phyloP scores from a whole-genome alignment of 2,329 filamentous ascomycete species.

The Aureobasidium sp. region DNA sequence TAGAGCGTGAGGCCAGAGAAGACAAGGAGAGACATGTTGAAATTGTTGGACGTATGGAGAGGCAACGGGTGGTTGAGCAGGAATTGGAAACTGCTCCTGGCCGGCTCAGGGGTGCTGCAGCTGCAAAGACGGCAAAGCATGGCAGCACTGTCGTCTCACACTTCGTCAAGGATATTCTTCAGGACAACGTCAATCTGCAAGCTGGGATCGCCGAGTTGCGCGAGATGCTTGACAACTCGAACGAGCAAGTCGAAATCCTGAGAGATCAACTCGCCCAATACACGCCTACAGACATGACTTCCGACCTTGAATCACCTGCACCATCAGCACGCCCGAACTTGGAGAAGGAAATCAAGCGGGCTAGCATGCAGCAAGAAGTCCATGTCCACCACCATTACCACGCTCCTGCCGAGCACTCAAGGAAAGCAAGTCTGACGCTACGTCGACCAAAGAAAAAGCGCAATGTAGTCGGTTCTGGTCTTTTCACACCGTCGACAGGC shows the following conservation, averaged over 20 bases:
- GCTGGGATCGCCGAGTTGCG: constrained; percentile 84
- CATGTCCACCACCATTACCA: constrained; percentile 97
- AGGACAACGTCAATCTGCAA: constrained; percentile 92
- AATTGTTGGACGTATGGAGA: constrained; percentile 74
- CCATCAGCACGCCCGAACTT: constrained; percentile 45
- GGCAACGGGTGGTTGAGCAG: constrained; percentile 71
- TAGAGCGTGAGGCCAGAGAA: constrained; percentile 74
- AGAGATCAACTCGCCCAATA: constrained; percentile 75
- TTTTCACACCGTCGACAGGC: constrained; percentile 37
- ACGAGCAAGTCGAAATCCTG: constrained; percentile 85
- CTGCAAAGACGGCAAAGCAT: constrained; percentile 56
- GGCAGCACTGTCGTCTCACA: constrained; percentile 75
- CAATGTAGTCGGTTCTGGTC: constrained; percentile 52
- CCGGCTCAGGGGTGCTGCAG: constrained; percentile 73
- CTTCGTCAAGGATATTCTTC: constrained; percentile 90
- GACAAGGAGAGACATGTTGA: constrained; percentile 78
- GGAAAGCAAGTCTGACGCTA: constrained; percentile 27
- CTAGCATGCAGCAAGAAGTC: constrained; percentile 66
- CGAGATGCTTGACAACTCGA: constrained; percentile 83
- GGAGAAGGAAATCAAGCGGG: constrained; percentile 59
- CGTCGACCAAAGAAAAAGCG: constrained; percentile 68
- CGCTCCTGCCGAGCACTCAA: constrained; percentile 41
- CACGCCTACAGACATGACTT: constrained; percentile 52
- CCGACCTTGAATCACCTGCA: constrained; percentile 22
- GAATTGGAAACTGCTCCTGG: constrained; percentile 75